These are phyloP conservation scores for Vanderwaltozyma tropicalis DNA, from an alignment of 805 yeast genomes.

Conservation along the genomic window DNA sequence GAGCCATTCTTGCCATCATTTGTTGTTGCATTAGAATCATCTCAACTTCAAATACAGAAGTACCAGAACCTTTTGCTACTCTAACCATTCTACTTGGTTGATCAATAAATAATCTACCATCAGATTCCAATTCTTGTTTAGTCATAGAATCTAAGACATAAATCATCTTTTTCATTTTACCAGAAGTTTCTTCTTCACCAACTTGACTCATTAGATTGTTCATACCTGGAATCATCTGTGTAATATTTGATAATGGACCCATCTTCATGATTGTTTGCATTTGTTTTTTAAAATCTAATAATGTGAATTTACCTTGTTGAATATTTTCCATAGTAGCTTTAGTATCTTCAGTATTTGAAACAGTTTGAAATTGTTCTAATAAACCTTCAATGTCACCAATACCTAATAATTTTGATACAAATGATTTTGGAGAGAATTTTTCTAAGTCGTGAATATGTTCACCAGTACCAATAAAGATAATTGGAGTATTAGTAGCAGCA, in stretches of 20 bases:
- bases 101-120: conserved; percentile 67
- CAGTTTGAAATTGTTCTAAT: conserved; percentile 77
- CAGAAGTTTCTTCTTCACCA: conserved; percentile 87
- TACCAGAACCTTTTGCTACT: conserved; percentile 91
- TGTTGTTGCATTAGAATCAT: conserved; percentile 85
- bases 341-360: conserved; percentile 72
- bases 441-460: conserved; percentile 93
- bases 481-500: conserved; percentile 92
- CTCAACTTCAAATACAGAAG: conserved; percentile 85
- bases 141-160: conserved; percentile 96
- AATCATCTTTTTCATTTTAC: conserved; percentile 75
- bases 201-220: conserved; percentile 76
- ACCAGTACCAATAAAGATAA: conserved; percentile 95
- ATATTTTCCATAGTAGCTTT: conserved; percentile 85
- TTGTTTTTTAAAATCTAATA: conserved; percentile 85
- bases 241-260: conserved; percentile 93
- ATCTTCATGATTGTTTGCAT: conserved; percentile 91
- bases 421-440: conserved; percentile 78
- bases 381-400: conserved; percentile 92
- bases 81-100: conserved; percentile 81
- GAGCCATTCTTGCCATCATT: conserved; percentile 92
- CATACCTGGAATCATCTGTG: conserved; percentile 91
- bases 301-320: conserved; percentile 89
- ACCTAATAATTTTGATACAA: conserved; percentile 84
- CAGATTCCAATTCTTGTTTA: conserved; percentile 77